Percentiles rank a stretch among this genome's conserved stretches.
Conservation (phyloP, 2,329 filamentous ascomycete species). For the Arthrobotrys entomopaga region DNA sequence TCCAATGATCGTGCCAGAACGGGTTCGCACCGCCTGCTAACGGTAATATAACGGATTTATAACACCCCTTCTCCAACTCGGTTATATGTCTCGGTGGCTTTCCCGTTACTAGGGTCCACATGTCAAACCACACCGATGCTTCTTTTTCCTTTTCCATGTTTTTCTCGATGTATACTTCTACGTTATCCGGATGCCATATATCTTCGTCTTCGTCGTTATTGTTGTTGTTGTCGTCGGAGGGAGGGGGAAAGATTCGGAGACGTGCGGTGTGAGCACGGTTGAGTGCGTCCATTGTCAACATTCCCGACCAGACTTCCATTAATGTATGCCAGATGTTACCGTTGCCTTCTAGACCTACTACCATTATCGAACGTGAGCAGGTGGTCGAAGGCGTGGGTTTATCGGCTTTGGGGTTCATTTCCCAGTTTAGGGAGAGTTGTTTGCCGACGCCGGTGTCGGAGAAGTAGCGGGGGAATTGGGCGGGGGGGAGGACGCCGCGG, state of each 20-base stretch:
- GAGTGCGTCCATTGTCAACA: constrained; percentile 58
- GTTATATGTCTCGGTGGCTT: constrained; percentile 55
- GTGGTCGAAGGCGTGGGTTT: constrained; percentile 9
- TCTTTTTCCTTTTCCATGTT: constrained; percentile 43
- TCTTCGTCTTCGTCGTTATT: background rate
- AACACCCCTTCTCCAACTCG: constrained; percentile 56
- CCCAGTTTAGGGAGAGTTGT: constrained; percentile 44
- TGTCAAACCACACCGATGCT: constrained; percentile 54
- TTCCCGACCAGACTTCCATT: constrained; percentile 60
- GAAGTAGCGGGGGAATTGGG: constrained; percentile 56
- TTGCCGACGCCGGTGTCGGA: constrained; percentile 57
- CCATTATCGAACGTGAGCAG: constrained; percentile 56
- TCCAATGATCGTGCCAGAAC: constrained; percentile 58
- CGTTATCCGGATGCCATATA: constrained; percentile 22
- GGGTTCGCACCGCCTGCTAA: constrained; percentile 58
- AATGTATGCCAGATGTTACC: constrained; percentile 60
- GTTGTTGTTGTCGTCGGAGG: too few species aligned
- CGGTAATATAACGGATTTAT: constrained; percentile 58
- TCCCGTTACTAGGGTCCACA: constrained; percentile 58
- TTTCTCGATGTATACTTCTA: constrained; percentile 21
- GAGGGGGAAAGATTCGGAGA: constrained; percentile 40
- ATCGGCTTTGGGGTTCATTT: constrained; percentile 50
- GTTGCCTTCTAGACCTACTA: constrained; percentile 59
- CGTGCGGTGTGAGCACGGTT: constrained; percentile 55
- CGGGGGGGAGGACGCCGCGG: constrained; percentile 52